Base-by-base conservation (phyloP, 2,329 filamentous ascomycete genomes). In the Fusarium solani-melongenae region DNA sequence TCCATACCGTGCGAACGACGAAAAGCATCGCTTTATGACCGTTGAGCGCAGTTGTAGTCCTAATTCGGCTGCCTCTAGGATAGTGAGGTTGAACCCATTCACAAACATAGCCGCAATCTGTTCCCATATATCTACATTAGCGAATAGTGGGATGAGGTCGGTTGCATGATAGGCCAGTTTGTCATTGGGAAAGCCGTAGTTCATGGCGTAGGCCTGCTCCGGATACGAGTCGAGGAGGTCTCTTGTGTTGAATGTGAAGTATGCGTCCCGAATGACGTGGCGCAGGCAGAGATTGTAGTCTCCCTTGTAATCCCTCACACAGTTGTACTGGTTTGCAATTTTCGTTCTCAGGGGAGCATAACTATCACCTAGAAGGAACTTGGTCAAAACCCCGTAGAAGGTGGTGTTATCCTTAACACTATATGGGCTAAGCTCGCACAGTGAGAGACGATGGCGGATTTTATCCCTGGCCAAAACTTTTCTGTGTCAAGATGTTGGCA, bases 131-230 rank as follows among this genome's bases (percentile, higher is more conserved):
- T 56, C 20, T 7, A 22, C 1, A 56, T 55, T 55, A 6, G 31
- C 17, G 20, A 64, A 70, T 11, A 62, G 29, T 3, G 67, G 59
- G 22, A 70, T 29, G 8, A 67, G n/a, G 27, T 67, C 67, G 7
- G 46, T 24, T 22, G 22, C 59, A 20, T 67, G 67, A 5, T 36
- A 33, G 2, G 64, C 60, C 3, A 67, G 2, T 0, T 7, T 1
- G 3, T 5, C 9, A 17, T 36, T 17, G 2, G 60, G 61, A 22
- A 67, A 74, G 4, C 27, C 51, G 36, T 68, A 72, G 14, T 66
- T 46, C 66, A 74, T 70, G 53, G 57, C 60, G 55, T 70, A 70
- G 2, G 69, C 33, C 24, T 60, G 41, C 2, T 58, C 4, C 0
- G 58, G 55, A 22, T 61, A 69, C 1, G 64, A 55, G 4, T 67